Conservation (phyloP, 257 asterid genomes). For the Solanum bulbocastanum region DNA sequence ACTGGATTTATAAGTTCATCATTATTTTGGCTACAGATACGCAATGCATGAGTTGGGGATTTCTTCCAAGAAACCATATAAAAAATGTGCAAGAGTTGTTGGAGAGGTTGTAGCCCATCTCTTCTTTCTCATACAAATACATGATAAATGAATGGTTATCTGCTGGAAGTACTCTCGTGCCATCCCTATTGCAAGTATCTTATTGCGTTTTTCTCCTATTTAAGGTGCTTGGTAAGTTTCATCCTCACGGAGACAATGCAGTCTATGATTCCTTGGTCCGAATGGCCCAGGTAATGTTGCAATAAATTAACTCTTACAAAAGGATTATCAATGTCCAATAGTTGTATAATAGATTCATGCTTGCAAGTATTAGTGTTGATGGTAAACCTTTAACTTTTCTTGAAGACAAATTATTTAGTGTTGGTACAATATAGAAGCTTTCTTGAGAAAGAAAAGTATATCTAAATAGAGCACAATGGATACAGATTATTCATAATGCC, state of each 20-base stretch:
- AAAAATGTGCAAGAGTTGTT: conserved; percentile 98
- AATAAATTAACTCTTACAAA: not conserved
- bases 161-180: not conserved
- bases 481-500: not conserved
- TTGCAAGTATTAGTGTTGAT: not conserved
- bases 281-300: conserved; percentile 82
- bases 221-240: conserved; percentile 95
- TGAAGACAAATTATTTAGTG: not conserved
- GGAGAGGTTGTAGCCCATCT: conserved; percentile 70
- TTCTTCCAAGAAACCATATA: conserved; percentile 83
- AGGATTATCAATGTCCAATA: not conserved
- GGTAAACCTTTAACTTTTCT: not conserved
- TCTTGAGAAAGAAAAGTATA: not conserved
- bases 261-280: conserved; percentile 97
- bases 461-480: not conserved
- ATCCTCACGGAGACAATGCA: conserved; percentile 95
- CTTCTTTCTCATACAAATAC: not conserved
- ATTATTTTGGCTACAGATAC: conserved; percentile 31
- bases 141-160: not conserved
- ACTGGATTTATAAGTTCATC: not conserved
- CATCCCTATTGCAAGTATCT: not conserved
- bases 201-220: not conserved
- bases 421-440: not conserved
- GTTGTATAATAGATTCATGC: not conserved
- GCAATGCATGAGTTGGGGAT: conserved; percentile 98